Conservation (phyloP, 140 eudicot genomes). For the Anethum foeniculum region DNA sequence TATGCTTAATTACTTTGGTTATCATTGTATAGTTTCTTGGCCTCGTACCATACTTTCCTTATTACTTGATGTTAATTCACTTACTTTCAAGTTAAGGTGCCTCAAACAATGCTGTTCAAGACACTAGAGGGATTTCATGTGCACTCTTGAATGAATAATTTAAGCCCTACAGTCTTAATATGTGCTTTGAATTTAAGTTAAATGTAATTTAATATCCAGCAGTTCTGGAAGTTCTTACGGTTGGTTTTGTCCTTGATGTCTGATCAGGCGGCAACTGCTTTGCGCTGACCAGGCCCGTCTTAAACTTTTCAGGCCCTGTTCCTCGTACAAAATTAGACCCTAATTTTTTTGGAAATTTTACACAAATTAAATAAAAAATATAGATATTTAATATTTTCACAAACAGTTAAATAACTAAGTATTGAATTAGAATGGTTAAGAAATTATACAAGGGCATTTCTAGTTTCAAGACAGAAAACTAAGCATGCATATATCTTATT, state of each 20-base stretch:
- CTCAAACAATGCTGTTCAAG: slow-evolving; percentile 66
- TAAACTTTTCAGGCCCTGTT: too few species aligned
- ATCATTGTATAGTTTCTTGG: not conserved
- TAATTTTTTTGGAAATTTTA: too few species aligned
- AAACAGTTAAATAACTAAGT: too few species aligned
- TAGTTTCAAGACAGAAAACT: too few species aligned
- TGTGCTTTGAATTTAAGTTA: not conserved
- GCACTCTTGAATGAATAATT: not conserved
- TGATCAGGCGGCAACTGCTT: slow-evolving; percentile 72
- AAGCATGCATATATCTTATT: too few species aligned
- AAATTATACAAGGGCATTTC: too few species aligned
- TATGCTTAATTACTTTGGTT: not conserved
- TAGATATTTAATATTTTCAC: too few species aligned
- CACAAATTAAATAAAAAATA: too few species aligned
- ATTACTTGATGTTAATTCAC: not conserved
- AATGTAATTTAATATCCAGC: not conserved
- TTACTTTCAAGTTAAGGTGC: slow-evolving; percentile 68
- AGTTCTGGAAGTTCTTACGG: not conserved
- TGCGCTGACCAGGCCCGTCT: too few species aligned
- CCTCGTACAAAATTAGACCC: too few species aligned
- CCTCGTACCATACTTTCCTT: not conserved
- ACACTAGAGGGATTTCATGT: slow-evolving; percentile 91
- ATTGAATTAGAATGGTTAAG: too few species aligned
- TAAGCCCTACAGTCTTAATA: not conserved
- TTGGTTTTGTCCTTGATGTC: slow-evolving; percentile 9